phyloP scores from a whole-genome alignment of 805 yeast species.

The Wickerhamiella kurtzmanii region DNA sequence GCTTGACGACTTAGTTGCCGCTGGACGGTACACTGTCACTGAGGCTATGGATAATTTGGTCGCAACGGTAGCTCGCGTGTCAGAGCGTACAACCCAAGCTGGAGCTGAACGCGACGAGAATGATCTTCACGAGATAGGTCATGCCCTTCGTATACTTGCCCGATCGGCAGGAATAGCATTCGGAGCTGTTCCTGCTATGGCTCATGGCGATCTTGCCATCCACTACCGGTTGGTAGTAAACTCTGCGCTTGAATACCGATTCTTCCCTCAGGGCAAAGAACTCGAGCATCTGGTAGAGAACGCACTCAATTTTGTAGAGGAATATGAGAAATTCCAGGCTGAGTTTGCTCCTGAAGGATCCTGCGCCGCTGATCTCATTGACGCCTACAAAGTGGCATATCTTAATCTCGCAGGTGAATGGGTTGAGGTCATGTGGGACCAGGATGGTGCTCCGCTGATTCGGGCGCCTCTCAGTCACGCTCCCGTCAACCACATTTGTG shows the following conservation, averaged over 20 bases:
- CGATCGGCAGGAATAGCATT: neutral
- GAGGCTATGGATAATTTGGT: neutral
- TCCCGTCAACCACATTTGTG: no score
- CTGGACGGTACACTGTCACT: neutral
- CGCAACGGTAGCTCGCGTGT: neutral
- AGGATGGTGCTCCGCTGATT: neutral
- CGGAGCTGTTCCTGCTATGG: neutral
- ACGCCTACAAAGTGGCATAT: neutral
- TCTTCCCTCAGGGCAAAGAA: neutral
- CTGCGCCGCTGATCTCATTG: no score
- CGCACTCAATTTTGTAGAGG: neutral
- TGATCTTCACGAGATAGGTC: neutral
- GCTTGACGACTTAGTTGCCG: neutral
- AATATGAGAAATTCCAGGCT: neutral
- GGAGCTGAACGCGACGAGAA: neutral
- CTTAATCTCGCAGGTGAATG: neutral
- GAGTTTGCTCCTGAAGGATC: no score
- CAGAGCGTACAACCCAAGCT: neutral
- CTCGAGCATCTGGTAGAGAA: neutral
- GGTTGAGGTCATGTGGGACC: slow-evolving; percentile 1
- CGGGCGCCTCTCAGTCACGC: no score
- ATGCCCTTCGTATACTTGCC: neutral
- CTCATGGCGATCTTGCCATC: neutral
- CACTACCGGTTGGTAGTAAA: neutral
- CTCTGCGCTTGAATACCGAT: neutral